Percentiles rank a stretch among this genome's conserved stretches.
These are phyloP conservation scores for Tephrocybe sp. DNA, from an alignment of 768 basidiomycete species.

Conservation along the genomic window DNA sequence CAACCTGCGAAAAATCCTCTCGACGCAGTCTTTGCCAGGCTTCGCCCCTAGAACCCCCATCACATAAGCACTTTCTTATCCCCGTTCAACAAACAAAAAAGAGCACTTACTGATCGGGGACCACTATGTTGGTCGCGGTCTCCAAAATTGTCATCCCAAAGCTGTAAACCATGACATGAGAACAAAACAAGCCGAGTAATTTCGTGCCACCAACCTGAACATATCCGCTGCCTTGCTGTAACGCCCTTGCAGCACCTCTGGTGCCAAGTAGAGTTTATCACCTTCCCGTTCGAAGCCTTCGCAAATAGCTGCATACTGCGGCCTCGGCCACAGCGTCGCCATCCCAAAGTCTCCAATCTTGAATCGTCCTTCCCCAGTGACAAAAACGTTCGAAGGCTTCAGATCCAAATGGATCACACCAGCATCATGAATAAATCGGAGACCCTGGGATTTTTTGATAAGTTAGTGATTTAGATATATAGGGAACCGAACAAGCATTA, in stretches of 20 bases:
- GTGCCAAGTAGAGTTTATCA: slow-evolving; percentile 95
- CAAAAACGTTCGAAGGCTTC: slow-evolving; percentile 96
- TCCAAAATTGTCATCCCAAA: slow-evolving; percentile 96
- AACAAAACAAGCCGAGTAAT: slow-evolving; percentile 27
- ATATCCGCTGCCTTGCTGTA: slow-evolving; percentile 96
- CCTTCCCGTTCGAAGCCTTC: slow-evolving; percentile 90
- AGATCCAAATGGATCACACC: slow-evolving; percentile 94
- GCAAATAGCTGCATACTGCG: slow-evolving; percentile 25
- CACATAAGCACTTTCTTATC: slow-evolving; percentile 27
- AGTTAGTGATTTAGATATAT: slow-evolving; percentile 25
- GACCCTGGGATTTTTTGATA: slow-evolving; percentile 54
- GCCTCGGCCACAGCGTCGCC: slow-evolving; percentile 90
- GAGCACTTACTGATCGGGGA: slow-evolving; percentile 88
- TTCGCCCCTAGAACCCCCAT: slow-evolving; percentile 63
- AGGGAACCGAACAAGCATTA: slow-evolving; percentile 26
- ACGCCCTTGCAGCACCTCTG: slow-evolving; percentile 88
- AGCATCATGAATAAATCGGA: slow-evolving; percentile 85
- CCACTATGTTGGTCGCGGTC: slow-evolving; percentile 92
- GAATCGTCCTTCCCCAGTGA: slow-evolving; percentile 84
- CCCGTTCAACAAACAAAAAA: slow-evolving; percentile 14
- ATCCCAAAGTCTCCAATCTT: slow-evolving; percentile 99
- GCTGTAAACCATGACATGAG: slow-evolving; percentile 53
- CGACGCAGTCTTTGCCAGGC: slow-evolving; percentile 92
- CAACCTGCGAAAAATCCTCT: slow-evolving; percentile 89
- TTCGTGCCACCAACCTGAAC: slow-evolving; percentile 74